These are phyloP conservation scores for Leccinum subspadiceum DNA, from an alignment of 1,284 basidiomycete genomes.

Conservation along the genomic window DNA sequence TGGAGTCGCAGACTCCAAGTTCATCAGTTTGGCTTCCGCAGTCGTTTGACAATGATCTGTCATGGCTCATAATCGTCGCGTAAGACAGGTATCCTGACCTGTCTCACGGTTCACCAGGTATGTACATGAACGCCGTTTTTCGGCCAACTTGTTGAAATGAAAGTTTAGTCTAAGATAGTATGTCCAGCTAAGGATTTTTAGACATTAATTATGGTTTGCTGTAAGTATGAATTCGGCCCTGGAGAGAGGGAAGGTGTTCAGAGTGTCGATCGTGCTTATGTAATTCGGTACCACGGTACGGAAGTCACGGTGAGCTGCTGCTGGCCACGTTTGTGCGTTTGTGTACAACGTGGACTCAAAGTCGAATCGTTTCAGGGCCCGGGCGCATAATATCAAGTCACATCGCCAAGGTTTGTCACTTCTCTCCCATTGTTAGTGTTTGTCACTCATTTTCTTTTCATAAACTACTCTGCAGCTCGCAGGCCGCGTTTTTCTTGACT, in stretches of 20 bases:
- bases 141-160: not conserved
- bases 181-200: not conserved
- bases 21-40: not conserved
- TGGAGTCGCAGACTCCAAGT: not conserved
- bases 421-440: constrained; percentile 19
- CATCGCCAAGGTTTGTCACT: constrained; percentile 22
- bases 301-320: constrained; percentile 11
- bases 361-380: constrained; percentile 20
- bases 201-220: not conserved
- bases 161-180: not conserved
- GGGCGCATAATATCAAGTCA: constrained; percentile 29
- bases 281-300: constrained; percentile 22
- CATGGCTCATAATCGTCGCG: not conserved
- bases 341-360: constrained; percentile 25
- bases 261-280: constrained; percentile 26
- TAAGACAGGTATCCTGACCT: not conserved
- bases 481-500: constrained; percentile 36
- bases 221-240: not conserved
- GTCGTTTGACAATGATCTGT: not conserved
- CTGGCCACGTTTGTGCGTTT: constrained; percentile 19
- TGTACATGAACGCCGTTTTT: constrained; percentile 25
- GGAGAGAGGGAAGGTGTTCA: not conserved
- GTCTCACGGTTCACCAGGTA: not conserved
- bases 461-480: constrained; percentile 28
- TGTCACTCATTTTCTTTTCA: constrained; percentile 29